Percentiles rank a stretch among this genome's conserved stretches.
Conservation (phyloP, 192 early-diverging fungal species). For the Spinellus fusiger region DNA sequence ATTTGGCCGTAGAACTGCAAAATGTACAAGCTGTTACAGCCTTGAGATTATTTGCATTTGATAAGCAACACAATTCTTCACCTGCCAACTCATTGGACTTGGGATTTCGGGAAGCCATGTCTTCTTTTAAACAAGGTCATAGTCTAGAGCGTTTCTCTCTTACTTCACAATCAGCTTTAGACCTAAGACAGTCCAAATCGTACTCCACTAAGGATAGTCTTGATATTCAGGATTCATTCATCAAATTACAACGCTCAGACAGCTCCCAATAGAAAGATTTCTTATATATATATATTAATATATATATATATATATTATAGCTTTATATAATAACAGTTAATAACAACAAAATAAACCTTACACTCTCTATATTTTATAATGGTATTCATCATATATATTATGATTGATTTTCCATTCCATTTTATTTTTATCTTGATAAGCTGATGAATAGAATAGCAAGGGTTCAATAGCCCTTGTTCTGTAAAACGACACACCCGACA, state of each 20-base stretch:
- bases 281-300: neutral
- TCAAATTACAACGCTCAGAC: neutral
- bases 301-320: neutral
- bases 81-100: constrained; percentile 33
- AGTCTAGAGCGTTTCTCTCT: neutral
- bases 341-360: constrained; percentile 56
- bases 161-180: constrained; percentile 28
- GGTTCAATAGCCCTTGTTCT: too few relatives aligned
- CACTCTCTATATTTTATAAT: constrained; percentile 50
- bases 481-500: too few relatives aligned
- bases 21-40: constrained; percentile 50
- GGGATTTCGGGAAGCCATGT: constrained; percentile 40
- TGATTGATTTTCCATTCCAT: too few relatives aligned
- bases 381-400: too few relatives aligned
- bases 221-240: neutral
- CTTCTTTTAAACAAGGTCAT: constrained; percentile 24
- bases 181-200: constrained; percentile 7
- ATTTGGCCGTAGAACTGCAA: constrained; percentile 47
- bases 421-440: too few relatives aligned
- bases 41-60: constrained; percentile 34
- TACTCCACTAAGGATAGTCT: neutral
- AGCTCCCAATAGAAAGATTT: neutral
- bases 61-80: constrained; percentile 33
- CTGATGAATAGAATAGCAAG: too few relatives aligned
- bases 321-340: constrained; percentile 26